Conservation (phyloP, 345 rosid species). For the Acer yangbiense region DNA sequence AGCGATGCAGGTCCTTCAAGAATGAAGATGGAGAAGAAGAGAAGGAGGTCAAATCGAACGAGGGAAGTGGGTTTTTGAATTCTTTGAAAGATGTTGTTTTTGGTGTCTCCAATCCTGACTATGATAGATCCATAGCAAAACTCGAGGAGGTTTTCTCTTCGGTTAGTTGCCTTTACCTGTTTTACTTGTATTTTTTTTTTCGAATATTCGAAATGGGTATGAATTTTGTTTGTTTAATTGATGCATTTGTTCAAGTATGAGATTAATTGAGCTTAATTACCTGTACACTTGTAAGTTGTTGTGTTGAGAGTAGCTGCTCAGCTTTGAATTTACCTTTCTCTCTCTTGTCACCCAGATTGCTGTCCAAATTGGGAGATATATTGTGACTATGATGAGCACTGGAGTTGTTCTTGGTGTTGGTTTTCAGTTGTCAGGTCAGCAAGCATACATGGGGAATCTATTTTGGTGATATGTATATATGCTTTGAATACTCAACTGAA, state of each 20-base stretch:
- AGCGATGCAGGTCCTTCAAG: constrained; percentile 53
- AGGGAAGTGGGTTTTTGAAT: constrained; percentile 34
- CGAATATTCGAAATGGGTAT: neutral
- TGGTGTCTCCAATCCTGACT: constrained; percentile 42
- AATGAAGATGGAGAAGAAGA: constrained; percentile 52
- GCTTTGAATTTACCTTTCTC: neutral
- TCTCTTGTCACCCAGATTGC: constrained; percentile 51
- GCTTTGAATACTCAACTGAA: neutral
- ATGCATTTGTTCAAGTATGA: neutral
- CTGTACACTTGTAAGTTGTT: neutral
- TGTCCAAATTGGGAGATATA: constrained; percentile 84
- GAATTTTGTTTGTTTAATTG: neutral
- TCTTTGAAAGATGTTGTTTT: constrained; percentile 41
- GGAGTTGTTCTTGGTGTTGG: constrained; percentile 83
- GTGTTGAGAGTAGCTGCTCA: neutral
- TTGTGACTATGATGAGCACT: constrained; percentile 92
- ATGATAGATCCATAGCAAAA: constrained; percentile 42
- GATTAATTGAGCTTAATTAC: neutral
- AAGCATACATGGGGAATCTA: constrained; percentile 18
- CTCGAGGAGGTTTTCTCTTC: constrained; percentile 60
- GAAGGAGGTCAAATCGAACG: constrained; percentile 32
- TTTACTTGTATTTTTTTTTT: neutral
- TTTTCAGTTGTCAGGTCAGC: constrained; percentile 86
- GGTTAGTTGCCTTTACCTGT: constrained; percentile 39
- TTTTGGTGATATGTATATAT: neutral